A percentile compares a stretch with the other conserved stretches of the same genome.
phyloP scores from a whole-genome alignment of 768 basidiomycete species.

The Auricularia cornea region DNA sequence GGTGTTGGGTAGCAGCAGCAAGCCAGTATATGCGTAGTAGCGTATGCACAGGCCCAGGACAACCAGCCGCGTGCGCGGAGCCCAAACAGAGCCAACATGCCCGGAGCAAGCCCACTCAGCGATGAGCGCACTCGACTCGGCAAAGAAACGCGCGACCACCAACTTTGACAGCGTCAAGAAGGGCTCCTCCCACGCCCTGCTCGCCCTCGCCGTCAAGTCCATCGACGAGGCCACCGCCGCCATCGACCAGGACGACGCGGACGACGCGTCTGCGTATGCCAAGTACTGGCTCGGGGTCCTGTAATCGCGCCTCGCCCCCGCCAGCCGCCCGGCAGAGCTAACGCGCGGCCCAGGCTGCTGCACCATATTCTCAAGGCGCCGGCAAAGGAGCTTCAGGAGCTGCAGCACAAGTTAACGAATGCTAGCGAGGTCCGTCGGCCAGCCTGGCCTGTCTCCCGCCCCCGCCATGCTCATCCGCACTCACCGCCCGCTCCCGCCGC shows the following conservation, averaged over 20 bases:
- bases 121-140: neutral
- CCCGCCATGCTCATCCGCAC: neutral
- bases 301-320: neutral
- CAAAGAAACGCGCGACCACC: neutral
- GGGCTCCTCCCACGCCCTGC: neutral
- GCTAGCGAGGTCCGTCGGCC: neutral
- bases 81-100: too few relatives aligned
- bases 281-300: neutral
- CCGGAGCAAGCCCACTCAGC: neutral
- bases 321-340: neutral
- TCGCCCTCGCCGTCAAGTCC: neutral
- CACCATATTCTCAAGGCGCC: neutral
- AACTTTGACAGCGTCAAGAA: conserved; percentile 2
- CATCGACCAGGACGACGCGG: neutral
- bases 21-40: too few relatives aligned
- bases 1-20: too few relatives aligned
- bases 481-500: neutral
- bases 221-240: neutral
- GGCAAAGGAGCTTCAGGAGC: neutral
- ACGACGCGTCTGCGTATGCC: neutral
- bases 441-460: neutral
- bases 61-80: too few relatives aligned
- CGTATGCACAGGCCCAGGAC: too few relatives aligned
- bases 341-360: neutral
- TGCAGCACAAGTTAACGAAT: neutral